Evolutionary conservation across 148 eudicot genomes (phyloP).

Genomic region (Cornus florida): DNA sequence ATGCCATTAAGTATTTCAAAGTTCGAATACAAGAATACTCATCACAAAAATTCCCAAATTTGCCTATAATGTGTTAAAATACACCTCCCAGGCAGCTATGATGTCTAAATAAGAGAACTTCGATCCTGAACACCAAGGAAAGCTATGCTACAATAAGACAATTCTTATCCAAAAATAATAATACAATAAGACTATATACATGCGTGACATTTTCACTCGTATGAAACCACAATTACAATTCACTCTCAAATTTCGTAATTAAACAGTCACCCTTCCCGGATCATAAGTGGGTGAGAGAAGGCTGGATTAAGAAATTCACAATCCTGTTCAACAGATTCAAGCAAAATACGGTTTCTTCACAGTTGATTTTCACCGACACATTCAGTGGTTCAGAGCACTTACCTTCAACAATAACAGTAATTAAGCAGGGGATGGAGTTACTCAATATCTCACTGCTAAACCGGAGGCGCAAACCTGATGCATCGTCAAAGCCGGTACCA

Average conservation of each 20-base stretch:
- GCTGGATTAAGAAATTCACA: conserved; percentile 73
- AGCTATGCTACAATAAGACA: too few relatives aligned
- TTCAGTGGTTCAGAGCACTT: conserved; percentile 75
- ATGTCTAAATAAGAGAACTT: too few relatives aligned
- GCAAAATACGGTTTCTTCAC: conserved; percentile 99
- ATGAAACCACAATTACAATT: not conserved
- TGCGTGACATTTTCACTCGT: not conserved
- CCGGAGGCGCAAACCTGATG: conserved; percentile 74
- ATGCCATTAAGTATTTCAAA: not conserved
- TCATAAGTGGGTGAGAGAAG: conserved; percentile 19
- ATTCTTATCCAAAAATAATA: too few relatives aligned
- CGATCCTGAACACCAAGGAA: too few relatives aligned
- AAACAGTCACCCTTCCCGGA: not conserved
- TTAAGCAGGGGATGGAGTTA: conserved; percentile 76
- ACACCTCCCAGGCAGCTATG: too few relatives aligned
- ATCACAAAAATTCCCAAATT: not conserved
- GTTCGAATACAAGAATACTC: not conserved
- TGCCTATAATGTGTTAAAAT: not conserved
- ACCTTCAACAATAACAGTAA: conserved; percentile 75
- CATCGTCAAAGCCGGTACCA: conserved; percentile 64
- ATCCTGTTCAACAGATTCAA: conserved; percentile 81
- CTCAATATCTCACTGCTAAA: conserved; percentile 90
- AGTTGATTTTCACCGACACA: conserved; percentile 80
- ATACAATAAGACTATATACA: not conserved
- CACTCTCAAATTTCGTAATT: not conserved